Base-by-base conservation (phyloP, 768 basidiomycete genomes). In the Dioszegia hungarica region DNA sequence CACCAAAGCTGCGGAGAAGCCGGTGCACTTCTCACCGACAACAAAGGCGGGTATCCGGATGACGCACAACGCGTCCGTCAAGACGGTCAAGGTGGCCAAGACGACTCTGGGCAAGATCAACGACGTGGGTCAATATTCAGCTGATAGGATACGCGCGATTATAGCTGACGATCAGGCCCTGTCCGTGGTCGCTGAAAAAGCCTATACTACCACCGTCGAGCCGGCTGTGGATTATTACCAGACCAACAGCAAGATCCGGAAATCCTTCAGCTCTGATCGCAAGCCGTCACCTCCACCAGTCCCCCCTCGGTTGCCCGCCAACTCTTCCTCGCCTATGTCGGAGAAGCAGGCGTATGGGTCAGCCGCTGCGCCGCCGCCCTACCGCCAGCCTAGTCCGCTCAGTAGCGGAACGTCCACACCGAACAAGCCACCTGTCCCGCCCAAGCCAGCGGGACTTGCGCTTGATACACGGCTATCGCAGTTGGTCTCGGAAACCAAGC, bases 21-120 rank as follows among this genome's bases (percentile, higher is more conserved):
- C 79, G 8, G 78, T 86, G 19, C 80, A 82, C 49, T 84, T 87
- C 67, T 85, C 85, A 2, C 82, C 83, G 39, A 78, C 73, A 17
- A 83, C 86, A 0, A 82, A 82, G 29, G 79, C 81, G 44, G 81
- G 82, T 2, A 80, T 90, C 0, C 74, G 81, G 3, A 79, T 78
- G 2, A 83, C 86, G 1, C 87, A 89, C 64, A 80, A 83, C 10
- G 78, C 85, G 53, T 85, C 80, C 56, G 84, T 84, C 0, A 79
- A 84, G 64, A 87, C 86, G 0, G 85, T 85, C 31, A 81, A 83
- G 63, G 81, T 86, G 59, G 87, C 84, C 52, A 71, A 81, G 14
- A 82, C 82, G 60, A 88, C 87, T 0, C 78, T 87, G 33, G 77
- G 76, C 2, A 70, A 81, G 54, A 83, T 89, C 60, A 84, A 87